Conservation (phyloP, 176 grass and related monocot species). For the Sorghum bicolor region DNA sequence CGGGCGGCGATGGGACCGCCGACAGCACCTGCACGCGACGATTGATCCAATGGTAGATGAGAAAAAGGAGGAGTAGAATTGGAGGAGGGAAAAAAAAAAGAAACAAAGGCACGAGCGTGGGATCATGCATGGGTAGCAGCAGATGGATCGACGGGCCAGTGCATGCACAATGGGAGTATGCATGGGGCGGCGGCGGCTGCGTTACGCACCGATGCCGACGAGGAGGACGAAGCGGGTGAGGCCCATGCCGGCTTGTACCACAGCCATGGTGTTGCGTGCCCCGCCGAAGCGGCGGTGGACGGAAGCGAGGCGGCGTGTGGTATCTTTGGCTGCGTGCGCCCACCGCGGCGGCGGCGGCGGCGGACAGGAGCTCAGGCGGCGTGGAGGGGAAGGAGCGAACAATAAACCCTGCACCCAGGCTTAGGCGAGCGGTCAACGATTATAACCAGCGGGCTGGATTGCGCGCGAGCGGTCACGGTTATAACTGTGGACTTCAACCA, state of each 20-base stretch:
- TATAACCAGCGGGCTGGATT: too few species aligned
- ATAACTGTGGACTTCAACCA: too few species aligned
- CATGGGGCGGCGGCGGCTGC: background rate
- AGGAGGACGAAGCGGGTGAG: conserved; percentile 40
- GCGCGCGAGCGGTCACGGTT: too few species aligned
- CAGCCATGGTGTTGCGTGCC: conserved; percentile 43
- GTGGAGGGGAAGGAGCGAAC: too few species aligned
- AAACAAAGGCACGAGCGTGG: background rate
- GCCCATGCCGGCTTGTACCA: conserved; percentile 48
- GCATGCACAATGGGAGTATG: background rate
- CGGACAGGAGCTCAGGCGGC: too few species aligned
- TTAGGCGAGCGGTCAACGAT: too few species aligned
- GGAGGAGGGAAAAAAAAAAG: background rate
- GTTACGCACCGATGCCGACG: conserved; percentile 37
- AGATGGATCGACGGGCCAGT: background rate
- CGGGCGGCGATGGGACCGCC: conserved; percentile 40
- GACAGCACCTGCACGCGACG: conserved; percentile 20
- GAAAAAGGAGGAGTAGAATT: background rate
- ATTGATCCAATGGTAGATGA: background rate
- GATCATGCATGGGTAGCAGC: too few species aligned
- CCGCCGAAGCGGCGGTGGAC: background rate
- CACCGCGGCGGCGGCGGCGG: too few species aligned
- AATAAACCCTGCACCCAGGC: too few species aligned
- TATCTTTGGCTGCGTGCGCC: background rate
- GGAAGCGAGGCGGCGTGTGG: background rate